Evolutionary conservation across 768 basidiomycete genomes (phyloP).

Genomic region (Pholiota molesta): DNA sequence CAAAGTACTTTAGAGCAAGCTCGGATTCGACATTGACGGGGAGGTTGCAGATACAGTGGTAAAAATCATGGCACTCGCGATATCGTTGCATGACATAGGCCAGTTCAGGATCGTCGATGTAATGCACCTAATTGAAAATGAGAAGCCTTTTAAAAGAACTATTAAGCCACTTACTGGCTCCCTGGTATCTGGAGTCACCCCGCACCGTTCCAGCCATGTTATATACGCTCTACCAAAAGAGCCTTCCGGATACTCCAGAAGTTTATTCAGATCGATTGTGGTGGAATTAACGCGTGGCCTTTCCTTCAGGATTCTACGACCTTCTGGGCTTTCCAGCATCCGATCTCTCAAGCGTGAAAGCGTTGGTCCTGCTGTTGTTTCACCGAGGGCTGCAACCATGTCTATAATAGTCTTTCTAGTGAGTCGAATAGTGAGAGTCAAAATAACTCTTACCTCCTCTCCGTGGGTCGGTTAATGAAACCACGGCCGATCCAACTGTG

Average conservation of each 20-base stretch:
- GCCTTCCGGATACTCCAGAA: constrained; percentile 72
- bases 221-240: constrained; percentile 87
- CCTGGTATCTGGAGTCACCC: constrained; percentile 92
- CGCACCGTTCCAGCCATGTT: constrained; percentile 87
- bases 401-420: constrained; percentile 49
- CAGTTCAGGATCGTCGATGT: constrained; percentile 92
- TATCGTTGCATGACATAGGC: constrained; percentile 99
- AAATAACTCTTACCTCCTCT: constrained; percentile 71
- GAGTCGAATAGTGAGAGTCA: neutral
- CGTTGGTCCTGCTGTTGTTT: constrained; percentile 84
- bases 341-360: constrained; percentile 74
- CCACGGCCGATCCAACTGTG: constrained; percentile 82
- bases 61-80: constrained; percentile 97
- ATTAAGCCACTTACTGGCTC: constrained; percentile 64
- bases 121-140: constrained; percentile 70
- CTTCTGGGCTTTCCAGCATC: constrained; percentile 82
- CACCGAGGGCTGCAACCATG: constrained; percentile 93
- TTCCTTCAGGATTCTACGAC: constrained; percentile 80
- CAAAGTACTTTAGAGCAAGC: constrained; percentile 92
- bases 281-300: constrained; percentile 79
- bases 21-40: constrained; percentile 92
- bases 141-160: neutral
- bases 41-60: constrained; percentile 88
- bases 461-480: constrained; percentile 79
- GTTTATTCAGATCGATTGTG: constrained; percentile 71